A percentile compares a stretch with the other conserved stretches of the same genome.
Evolutionary conservation across 805 yeast species (phyloP).

Genomic region (Candida tallmaniae): DNA sequence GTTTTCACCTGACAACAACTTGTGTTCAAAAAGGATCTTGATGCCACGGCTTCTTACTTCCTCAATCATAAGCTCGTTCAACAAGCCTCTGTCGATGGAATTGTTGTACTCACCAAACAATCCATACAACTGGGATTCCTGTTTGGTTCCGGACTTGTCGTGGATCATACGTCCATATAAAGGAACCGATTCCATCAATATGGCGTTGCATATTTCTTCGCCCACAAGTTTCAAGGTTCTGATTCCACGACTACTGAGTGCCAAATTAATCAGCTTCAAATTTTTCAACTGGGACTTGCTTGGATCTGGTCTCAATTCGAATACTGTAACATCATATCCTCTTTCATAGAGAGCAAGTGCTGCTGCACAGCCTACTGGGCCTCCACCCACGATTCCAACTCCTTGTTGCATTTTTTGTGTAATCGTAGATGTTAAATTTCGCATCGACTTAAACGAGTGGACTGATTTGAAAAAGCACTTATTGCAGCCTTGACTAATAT

Average conservation of each 20-base stretch:
- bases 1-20: constrained; percentile 41
- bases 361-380: constrained; percentile 81
- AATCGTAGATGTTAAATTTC: no score
- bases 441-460: no score
- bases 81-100: constrained; percentile 71
- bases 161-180: constrained; percentile 92
- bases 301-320: constrained; percentile 71
- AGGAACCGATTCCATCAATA: constrained; percentile 65
- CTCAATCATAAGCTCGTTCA: constrained; percentile 61
- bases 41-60: constrained; percentile 52
- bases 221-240: constrained; percentile 63
- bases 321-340: constrained; percentile 69
- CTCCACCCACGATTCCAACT: constrained; percentile 77
- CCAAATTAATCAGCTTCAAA: constrained; percentile 70
- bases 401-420: no score
- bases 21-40: constrained; percentile 49
- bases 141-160: constrained; percentile 49
- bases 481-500: no score
- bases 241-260: constrained; percentile 83
- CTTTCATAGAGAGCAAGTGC: constrained; percentile 73
- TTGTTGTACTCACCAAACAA: constrained; percentile 78
- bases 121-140: constrained; percentile 72
- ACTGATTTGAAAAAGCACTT: no score
- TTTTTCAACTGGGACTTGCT: constrained; percentile 47
- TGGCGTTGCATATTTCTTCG: constrained; percentile 47